These are phyloP conservation scores for Aphanomyces stellatus DNA, from an alignment of 352 stramenopile genomes.

Conservation along the genomic window DNA sequence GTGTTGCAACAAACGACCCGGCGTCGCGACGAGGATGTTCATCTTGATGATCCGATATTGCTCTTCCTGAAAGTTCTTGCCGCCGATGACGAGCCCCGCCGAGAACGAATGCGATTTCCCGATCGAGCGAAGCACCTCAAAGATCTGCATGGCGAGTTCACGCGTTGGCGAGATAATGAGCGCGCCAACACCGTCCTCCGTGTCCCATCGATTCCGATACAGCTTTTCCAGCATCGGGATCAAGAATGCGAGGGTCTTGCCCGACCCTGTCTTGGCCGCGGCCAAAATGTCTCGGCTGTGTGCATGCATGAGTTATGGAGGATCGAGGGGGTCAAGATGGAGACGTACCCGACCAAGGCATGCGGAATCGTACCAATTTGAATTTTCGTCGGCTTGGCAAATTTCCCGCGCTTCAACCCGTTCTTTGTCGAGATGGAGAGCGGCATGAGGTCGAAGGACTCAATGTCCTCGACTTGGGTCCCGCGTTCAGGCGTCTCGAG, in stretches of 20 bases:
- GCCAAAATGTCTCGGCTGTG: slow-evolving; percentile 82
- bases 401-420: slow-evolving; percentile 59
- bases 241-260: slow-evolving; percentile 92
- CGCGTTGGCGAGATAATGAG: slow-evolving; percentile 97
- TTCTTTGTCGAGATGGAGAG: slow-evolving; percentile 72
- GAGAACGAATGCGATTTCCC: slow-evolving; percentile 95
- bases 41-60: slow-evolving; percentile 91
- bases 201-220: slow-evolving; percentile 77
- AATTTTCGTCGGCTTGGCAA: slow-evolving; percentile 83
- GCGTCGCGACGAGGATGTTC: slow-evolving; percentile 97
- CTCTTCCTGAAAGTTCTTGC: slow-evolving; percentile 93
- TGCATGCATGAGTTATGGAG: not conserved
- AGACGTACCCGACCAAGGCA: slow-evolving; percentile 47
- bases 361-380: slow-evolving; percentile 84
- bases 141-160: slow-evolving; percentile 99
- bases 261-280: slow-evolving; percentile 88
- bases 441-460: slow-evolving; percentile 79
- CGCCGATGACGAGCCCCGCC: slow-evolving; percentile 94
- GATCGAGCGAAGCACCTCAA: slow-evolving; percentile 95
- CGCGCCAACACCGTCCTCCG: slow-evolving; percentile 92
- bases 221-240: slow-evolving; percentile 86
- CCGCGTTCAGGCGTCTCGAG: slow-evolving; percentile 69
- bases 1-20: slow-evolving; percentile 96
- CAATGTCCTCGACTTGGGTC: slow-evolving; percentile 59
- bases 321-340: not conserved